phyloP scores from a whole-genome alignment of 139 green algal species.

The Ettlia oleoabundans region DNA sequence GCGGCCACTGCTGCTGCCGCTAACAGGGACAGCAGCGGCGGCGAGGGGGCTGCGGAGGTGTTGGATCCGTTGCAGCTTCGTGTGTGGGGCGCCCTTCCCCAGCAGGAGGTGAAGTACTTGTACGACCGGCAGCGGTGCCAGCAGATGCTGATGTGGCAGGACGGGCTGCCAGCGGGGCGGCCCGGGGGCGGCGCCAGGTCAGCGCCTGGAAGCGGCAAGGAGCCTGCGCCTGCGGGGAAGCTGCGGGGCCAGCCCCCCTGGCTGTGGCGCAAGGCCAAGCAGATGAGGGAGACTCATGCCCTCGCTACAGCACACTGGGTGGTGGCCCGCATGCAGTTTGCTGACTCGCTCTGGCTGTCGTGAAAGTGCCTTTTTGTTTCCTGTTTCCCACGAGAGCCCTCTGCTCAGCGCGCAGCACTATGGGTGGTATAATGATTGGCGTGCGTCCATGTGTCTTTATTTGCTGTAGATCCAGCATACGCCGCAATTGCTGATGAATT shows the following conservation, averaged over 20 bases:
- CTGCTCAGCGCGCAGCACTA: no score
- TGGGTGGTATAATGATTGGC: no score
- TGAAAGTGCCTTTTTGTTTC: not conserved
- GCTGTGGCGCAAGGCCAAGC: not conserved
- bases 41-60: not conserved
- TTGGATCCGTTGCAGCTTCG: conserved; percentile 7
- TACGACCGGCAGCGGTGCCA: conserved; percentile 21
- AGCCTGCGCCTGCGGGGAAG: not conserved
- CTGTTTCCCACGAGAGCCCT: no score
- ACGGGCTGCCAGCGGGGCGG: not conserved
- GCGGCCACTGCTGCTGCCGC: no score
- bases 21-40: not conserved
- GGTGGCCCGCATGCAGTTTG: conserved; percentile 2
- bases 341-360: conserved; percentile 7
- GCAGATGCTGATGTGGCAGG: not conserved
- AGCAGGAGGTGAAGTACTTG: conserved; percentile 3
- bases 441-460: no score
- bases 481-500: no score
- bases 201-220: not conserved
- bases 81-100: conserved; percentile 2
- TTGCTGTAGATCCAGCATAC: no score
- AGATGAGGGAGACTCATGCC: not conserved
- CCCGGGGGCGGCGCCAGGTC: not conserved
- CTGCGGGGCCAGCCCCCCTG: not conserved
- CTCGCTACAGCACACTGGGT: not conserved